A percentile compares a stretch with the other conserved stretches of the same genome.
phyloP scores from a whole-genome alignment of 179 eudicot genomes.

The Vitellaria paradoxa region DNA sequence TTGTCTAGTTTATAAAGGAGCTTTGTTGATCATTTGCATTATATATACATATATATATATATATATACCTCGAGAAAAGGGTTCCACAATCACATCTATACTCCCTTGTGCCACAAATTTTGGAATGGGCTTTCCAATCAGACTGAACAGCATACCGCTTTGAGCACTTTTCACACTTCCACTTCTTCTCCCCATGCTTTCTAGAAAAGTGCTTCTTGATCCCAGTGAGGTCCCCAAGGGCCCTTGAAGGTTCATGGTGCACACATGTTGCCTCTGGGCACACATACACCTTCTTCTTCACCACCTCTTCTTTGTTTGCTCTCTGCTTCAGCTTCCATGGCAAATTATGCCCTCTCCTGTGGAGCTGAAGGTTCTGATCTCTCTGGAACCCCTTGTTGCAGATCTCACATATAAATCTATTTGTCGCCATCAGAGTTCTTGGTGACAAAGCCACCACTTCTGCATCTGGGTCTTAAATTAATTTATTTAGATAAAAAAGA shows the following conservation, averaged over 20 bases:
- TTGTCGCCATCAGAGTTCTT: conserved; percentile 35
- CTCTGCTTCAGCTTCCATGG: conserved; percentile 57
- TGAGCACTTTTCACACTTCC: conserved; percentile 52
- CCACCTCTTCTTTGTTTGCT: conserved; percentile 41
- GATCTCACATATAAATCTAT: conserved; percentile 41
- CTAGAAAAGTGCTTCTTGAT: conserved; percentile 42
- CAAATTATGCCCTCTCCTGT: conserved; percentile 46
- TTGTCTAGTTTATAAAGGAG: too few species aligned
- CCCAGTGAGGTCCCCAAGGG: conserved; percentile 50
- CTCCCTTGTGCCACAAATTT: conserved; percentile 45
- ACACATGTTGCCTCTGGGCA: conserved; percentile 46
- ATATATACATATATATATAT: not conserved
- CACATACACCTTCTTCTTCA: conserved; percentile 40
- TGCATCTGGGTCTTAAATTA: conserved; percentile 32
- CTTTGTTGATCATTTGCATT: too few species aligned
- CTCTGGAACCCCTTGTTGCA: conserved; percentile 45
- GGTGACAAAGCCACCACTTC: conserved; percentile 46
- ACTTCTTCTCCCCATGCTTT: conserved; percentile 51
- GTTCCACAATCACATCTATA: conserved; percentile 50
- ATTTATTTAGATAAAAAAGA: not conserved
- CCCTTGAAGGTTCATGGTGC: conserved; percentile 45
- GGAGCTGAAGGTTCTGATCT: conserved; percentile 44
- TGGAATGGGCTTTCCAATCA: conserved; percentile 53
- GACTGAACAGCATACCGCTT: conserved; percentile 47
- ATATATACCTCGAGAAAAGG: conserved; percentile 43